These are phyloP conservation scores for Tetragonia tetragonoides DNA, from an alignment of 148 eudicot species.

Conservation along the genomic window DNA sequence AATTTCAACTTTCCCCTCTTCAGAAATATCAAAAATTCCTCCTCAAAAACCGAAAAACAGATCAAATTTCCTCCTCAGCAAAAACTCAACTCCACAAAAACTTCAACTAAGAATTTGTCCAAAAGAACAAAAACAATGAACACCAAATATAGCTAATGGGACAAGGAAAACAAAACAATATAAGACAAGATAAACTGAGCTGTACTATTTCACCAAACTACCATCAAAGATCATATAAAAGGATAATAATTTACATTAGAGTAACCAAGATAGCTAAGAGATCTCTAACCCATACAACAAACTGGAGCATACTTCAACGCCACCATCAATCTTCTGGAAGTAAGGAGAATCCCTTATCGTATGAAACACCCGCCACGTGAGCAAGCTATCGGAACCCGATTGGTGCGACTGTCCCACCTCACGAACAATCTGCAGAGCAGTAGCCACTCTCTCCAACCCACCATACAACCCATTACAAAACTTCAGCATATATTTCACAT, in stretches of 20 bases:
- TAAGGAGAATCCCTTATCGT: constrained; percentile 28
- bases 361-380: constrained; percentile 60
- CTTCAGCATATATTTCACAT: constrained; percentile 59
- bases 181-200: background rate
- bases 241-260: constrained; percentile 17
- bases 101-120: no score
- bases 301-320: constrained; percentile 41
- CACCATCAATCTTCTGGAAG: constrained; percentile 26
- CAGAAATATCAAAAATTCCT: no score
- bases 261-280: constrained; percentile 22
- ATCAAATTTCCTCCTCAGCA: no score
- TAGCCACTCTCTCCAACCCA: constrained; percentile 55
- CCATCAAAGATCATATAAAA: background rate
- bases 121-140: no score
- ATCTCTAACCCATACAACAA: constrained; percentile 53
- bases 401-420: constrained; percentile 59
- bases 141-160: background rate
- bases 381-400: constrained; percentile 77
- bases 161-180: background rate
- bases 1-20: background rate
- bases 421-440: constrained; percentile 34
- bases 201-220: background rate
- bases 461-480: constrained; percentile 55
- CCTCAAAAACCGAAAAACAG: no score
- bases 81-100: no score